Evolutionary conservation across 177 flowering plant species (phyloP).

Genomic region (Vitis hybrid): DNA sequence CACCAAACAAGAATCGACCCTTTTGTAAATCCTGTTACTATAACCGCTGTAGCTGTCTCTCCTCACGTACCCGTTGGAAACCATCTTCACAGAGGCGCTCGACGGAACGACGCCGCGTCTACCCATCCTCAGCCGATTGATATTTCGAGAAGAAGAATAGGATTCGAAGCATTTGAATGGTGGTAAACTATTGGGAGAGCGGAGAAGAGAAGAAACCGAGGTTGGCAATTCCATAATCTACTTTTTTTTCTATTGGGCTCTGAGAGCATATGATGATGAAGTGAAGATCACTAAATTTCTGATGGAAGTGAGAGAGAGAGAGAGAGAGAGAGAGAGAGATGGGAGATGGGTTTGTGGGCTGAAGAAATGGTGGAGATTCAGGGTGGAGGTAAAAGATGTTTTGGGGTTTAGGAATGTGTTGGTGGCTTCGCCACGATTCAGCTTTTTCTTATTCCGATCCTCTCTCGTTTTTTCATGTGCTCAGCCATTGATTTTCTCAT

Average conservation of each 20-base stretch:
- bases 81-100: conserved; percentile 19
- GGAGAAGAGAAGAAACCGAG: too few species aligned
- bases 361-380: neutral
- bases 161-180: too few species aligned
- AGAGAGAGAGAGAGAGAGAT: neutral
- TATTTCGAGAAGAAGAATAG: neutral
- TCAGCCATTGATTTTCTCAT: neutral
- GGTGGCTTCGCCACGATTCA: conserved; percentile 7
- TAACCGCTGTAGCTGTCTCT: conserved; percentile 4
- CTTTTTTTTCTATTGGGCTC: too few species aligned
- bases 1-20: conserved; percentile 66
- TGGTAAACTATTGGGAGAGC: too few species aligned
- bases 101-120: neutral
- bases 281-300: too few species aligned
- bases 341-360: neutral
- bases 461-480: neutral
- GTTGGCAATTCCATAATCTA: too few species aligned
- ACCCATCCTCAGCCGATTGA: neutral
- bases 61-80: conserved; percentile 37
- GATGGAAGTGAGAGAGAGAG: too few species aligned
- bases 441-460: neutral
- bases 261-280: too few species aligned
- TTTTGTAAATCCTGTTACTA: conserved; percentile 31
- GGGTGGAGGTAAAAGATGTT: neutral
- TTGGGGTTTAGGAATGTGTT: neutral